Conservation (phyloP, 2,329 filamentous ascomycete genomes). For the Fusarium gaditjirri region DNA sequence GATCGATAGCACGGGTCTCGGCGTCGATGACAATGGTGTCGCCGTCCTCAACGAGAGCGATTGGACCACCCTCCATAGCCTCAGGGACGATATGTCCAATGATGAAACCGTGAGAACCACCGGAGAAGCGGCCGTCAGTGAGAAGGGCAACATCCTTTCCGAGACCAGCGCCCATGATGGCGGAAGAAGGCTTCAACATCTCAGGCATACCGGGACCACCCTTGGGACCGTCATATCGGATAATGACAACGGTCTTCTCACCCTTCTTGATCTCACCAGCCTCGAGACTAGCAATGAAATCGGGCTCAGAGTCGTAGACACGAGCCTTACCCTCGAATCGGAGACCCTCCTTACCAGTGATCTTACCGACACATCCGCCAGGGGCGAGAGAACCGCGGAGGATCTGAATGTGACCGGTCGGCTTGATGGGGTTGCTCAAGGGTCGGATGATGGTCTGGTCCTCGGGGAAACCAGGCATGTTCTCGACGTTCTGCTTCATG, state of each 20-base stretch:
- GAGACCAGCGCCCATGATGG: slow-evolving; percentile 90
- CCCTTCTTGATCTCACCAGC: slow-evolving; percentile 81
- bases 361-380: slow-evolving; percentile 89
- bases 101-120: slow-evolving; percentile 86
- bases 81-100: slow-evolving; percentile 91
- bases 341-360: slow-evolving; percentile 93
- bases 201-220: slow-evolving; percentile 96
- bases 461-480: slow-evolving; percentile 77
- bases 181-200: slow-evolving; percentile 91
- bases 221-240: slow-evolving; percentile 93
- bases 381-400: slow-evolving; percentile 86
- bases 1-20: slow-evolving; percentile 74
- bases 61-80: slow-evolving; percentile 85
- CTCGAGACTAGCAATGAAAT: slow-evolving; percentile 82
- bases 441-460: slow-evolving; percentile 86
- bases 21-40: slow-evolving; percentile 86
- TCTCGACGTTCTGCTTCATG: slow-evolving; percentile 83
- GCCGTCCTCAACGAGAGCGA: slow-evolving; percentile 83
- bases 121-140: slow-evolving; percentile 81
- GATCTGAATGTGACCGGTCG: slow-evolving; percentile 89
- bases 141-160: slow-evolving; percentile 79
- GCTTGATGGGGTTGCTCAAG: slow-evolving; percentile 85
- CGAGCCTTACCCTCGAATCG: slow-evolving; percentile 82
- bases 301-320: slow-evolving; percentile 85
- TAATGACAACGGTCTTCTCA: slow-evolving; percentile 89